These are phyloP conservation scores for Penicillium lagena DNA, from an alignment of 495 filamentous ascomycete genomes.

Conservation along the genomic window DNA sequence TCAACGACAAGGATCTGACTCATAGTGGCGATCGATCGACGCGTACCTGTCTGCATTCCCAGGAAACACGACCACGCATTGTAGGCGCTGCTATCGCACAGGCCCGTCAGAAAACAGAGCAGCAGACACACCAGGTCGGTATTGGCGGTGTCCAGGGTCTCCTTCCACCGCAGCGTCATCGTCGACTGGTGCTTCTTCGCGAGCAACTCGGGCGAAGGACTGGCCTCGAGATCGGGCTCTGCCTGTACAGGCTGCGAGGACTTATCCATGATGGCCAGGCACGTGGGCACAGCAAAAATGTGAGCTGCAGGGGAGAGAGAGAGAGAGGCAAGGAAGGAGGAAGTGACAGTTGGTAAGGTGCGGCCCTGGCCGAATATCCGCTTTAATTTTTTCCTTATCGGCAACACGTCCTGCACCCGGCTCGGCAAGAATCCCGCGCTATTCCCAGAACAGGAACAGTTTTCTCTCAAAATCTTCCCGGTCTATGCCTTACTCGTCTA, in stretches of 20 bases:
- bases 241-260: neutral
- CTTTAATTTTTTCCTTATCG: too few relatives aligned
- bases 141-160: slow-evolving; percentile 33
- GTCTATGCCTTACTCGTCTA: neutral
- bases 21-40: slow-evolving; percentile 39
- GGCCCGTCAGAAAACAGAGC: slow-evolving; percentile 50
- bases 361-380: too few relatives aligned
- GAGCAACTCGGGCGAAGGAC: slow-evolving; percentile 9
- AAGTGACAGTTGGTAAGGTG: neutral
- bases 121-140: slow-evolving; percentile 49
- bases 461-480: neutral
- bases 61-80: slow-evolving; percentile 58
- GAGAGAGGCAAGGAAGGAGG: neutral
- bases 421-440: too few relatives aligned
- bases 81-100: slow-evolving; percentile 56
- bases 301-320: neutral
- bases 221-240: slow-evolving; percentile 18
- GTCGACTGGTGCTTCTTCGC: slow-evolving; percentile 1
- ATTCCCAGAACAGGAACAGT: too few relatives aligned
- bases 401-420: too few relatives aligned
- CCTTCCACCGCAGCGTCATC: slow-evolving; percentile 20
- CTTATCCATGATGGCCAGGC: slow-evolving; percentile 16
- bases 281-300: neutral
- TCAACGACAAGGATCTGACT: too few relatives aligned
- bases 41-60: slow-evolving; percentile 59